Percentiles rank a stretch among this genome's conserved stretches.
These are phyloP conservation scores for Aspergillus intermedius DNA, from an alignment of 2,329 filamentous ascomycete species.

Conservation along the genomic window DNA sequence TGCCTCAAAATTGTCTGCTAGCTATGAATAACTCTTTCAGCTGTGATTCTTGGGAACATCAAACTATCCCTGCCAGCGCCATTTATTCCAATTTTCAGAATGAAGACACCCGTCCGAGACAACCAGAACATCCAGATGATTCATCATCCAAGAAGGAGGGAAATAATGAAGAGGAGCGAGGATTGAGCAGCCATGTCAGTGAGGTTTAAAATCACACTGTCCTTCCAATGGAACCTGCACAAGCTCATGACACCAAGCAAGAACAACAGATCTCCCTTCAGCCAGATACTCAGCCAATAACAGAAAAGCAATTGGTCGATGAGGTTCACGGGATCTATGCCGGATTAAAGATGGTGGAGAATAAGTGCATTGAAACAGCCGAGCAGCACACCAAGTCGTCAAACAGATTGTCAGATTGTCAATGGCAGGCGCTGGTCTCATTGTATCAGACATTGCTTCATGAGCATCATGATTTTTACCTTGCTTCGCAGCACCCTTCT, in stretches of 20 bases:
- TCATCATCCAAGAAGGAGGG: not conserved
- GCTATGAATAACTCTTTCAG: not conserved
- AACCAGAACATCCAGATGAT: not conserved
- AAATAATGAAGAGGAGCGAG: not conserved
- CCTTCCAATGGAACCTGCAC: not conserved
- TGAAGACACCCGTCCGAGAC: not conserved
- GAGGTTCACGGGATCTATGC: slow-evolving; percentile 64
- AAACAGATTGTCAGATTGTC: slow-evolving; percentile 52
- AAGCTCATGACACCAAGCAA: not conserved
- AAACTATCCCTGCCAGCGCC: not conserved
- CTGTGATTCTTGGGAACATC: not conserved
- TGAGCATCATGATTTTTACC: slow-evolving; percentile 79
- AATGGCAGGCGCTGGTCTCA: slow-evolving; percentile 78
- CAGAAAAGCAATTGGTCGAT: slow-evolving; percentile 68
- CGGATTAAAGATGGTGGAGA: slow-evolving; percentile 77
- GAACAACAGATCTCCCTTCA: slow-evolving; percentile 33
- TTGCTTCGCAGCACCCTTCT: slow-evolving; percentile 79
- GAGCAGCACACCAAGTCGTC: slow-evolving; percentile 47
- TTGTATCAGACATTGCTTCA: slow-evolving; percentile 73
- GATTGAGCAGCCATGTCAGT: not conserved
- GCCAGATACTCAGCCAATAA: slow-evolving; percentile 61
- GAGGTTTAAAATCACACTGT: not conserved
- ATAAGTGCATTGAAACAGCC: slow-evolving; percentile 71
- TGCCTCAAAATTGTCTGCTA: not conserved
- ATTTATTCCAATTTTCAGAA: not conserved